Base-by-base conservation (phyloP, 345 rosid species). In the Turritis glabra region DNA sequence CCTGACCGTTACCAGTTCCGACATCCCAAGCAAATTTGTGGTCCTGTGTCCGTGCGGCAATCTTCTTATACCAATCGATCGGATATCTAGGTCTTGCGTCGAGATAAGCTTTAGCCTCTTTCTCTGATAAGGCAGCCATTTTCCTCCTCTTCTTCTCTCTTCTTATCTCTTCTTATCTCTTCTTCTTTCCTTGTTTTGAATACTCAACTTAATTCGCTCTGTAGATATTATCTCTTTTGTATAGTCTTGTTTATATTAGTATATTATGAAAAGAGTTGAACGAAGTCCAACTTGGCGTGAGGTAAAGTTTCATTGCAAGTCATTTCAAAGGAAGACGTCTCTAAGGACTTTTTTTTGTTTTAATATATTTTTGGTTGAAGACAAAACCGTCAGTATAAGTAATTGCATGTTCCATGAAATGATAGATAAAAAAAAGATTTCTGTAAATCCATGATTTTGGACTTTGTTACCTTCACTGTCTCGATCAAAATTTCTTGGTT, bases 81-180 rank as follows among this genome's bases (percentile, higher is more conserved):
- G 80, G 80, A 38, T 77, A 77, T 13, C 27, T 55, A 0, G 80
- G 80, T 67, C 80, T 70, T 56, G 80, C 80, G n/a, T 71, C 66
- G 2, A 71, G 67, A 47, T 77, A 77, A 10, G 80, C 80, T 55
- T 27, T 27, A 29, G 72, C 80, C 1, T 77, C 75, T 56, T 70
- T 77, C 61, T 77, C 80, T 46, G 80, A 64, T 37, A 71, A 77
- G 30, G 71, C 38, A 3, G 76, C 76, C 80, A 77, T 77, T 46
- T 11, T 54, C 19, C 4, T 35, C 57, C 32, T 65, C 48, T 4
- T 50, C 19, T 44, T 15, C 10, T 61, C 13, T 12, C n/a, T n/a
- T n/a, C n/a, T n/a, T n/a, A n/a, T n/a, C n/a, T n/a, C n/a, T n/a
- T n/a, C n/a, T n/a, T n/a, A n/a, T 35, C 67, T 35, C 11, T 6